Evolutionary conservation across 164 flowering plant species (phyloP), one percentile per base, ranked within the genome.

Genomic region (Aristolochia fimbriata): DNA sequence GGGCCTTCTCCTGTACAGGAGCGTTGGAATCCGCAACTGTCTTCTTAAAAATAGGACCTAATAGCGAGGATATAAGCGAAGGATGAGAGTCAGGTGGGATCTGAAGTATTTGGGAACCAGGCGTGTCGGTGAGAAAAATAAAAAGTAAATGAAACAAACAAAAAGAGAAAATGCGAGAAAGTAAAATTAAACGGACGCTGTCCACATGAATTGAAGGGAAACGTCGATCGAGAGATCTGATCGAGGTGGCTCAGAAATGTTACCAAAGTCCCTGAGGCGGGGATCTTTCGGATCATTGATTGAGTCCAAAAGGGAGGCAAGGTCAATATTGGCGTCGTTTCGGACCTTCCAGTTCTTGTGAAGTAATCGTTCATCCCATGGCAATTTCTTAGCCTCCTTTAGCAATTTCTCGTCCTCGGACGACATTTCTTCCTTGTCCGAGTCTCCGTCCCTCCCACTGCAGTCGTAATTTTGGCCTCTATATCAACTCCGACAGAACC

Each of bases 321-420:
- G 74, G 70, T 93, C 99, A 65, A 88, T 74, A 67, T 93, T 93
- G 21, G 88, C 99, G 55, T 93, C 99, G 65, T 83, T 91, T 65
- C 99, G 65, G 8, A 93, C 96, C 73, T 93, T 93, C 99, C 99
- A 93, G 71, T 86, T 93, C 78, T 93, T 93, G 77, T 93, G 99
- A 37, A 73, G 27, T 37, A 93, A 77, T 15, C 99, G 88, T 72
- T 93, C 99, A 65, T 90, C 99, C 99, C 99, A 93, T 16, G 96
- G 95, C 60, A 88, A 69, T 68, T 90, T 93, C 85, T 92, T 92
- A 68, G 98, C 98, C 73, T 92, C 98, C 72, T 83, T 89, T 69
- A 92, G 74, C 59, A 92, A 58, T 58, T 89, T 92, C 85, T 92
- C 98, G 37, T 92, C 98, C 71, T 92, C 98, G 63, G 98, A 78